Evolutionary conservation across 2,329 filamentous ascomycete genomes (phyloP).

Genomic region (Alternaria gaisen): DNA sequence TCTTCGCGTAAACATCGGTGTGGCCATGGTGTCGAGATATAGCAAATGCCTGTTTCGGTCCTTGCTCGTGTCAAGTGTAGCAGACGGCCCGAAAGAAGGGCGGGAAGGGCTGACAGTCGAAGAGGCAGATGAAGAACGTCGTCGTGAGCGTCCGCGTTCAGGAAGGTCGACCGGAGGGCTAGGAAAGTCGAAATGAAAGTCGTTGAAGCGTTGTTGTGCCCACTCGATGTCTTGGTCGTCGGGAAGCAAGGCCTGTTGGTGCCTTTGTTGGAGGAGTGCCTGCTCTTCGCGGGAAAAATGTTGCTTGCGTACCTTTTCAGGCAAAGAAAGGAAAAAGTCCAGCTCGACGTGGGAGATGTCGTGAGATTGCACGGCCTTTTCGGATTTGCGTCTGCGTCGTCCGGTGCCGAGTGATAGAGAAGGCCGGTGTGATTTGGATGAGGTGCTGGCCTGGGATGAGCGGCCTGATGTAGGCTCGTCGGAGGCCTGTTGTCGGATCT

Average conservation of each 20-base stretch:
- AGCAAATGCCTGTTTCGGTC: slow-evolving; percentile 35
- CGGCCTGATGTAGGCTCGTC: slow-evolving; percentile 35
- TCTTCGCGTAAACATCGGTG: slow-evolving; percentile 28
- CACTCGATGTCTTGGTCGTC: slow-evolving; percentile 23
- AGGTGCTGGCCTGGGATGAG: slow-evolving; percentile 36
- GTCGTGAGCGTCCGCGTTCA: slow-evolving; percentile 26
- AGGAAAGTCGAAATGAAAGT: slow-evolving; percentile 44
- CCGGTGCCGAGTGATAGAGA: slow-evolving; percentile 30
- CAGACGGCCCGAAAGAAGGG: slow-evolving; percentile 19
- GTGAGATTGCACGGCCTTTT: slow-evolving; percentile 41
- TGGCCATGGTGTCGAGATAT: slow-evolving; percentile 40
- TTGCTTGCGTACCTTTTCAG: slow-evolving; percentile 75
- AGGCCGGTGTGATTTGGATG: slow-evolving; percentile 28
- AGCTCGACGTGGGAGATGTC: slow-evolving; percentile 64
- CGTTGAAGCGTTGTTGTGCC: slow-evolving; percentile 42
- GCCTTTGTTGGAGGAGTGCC: slow-evolving; percentile 60
- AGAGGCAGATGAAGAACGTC: slow-evolving; percentile 29
- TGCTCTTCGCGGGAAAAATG: slow-evolving; percentile 79
- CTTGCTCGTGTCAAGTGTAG: slow-evolving; percentile 23
- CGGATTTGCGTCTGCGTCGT: slow-evolving; percentile 47
- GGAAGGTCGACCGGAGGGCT: slow-evolving; percentile 12
- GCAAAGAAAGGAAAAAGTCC: slow-evolving; percentile 74
- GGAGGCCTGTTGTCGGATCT: slow-evolving; percentile 64
- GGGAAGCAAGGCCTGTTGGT: slow-evolving; percentile 28
- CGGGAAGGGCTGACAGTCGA: slow-evolving; percentile 32